Base-by-base conservation (phyloP, 2,329 filamentous ascomycete genomes). In the Xylaria sp. region DNA sequence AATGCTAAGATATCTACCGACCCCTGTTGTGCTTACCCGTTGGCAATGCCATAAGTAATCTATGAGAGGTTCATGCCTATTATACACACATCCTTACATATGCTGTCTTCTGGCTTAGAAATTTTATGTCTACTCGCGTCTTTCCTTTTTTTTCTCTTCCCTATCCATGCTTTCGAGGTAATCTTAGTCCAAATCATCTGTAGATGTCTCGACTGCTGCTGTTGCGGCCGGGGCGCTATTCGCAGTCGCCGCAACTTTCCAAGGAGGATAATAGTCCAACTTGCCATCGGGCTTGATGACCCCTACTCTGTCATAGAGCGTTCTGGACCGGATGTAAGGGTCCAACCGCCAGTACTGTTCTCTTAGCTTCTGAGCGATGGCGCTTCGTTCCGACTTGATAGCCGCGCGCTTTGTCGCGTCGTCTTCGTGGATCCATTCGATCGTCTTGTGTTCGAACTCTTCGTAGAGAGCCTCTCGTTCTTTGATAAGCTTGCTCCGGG, bases 321-420 rank as follows among this genome's bases (percentile, higher is more conserved):
- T 90, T 71, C 89, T 84, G 11, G 93, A 92, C 38, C 95, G 83
- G 29, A 98, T 75, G 74, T 94, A 96, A 0, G 92, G 92, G 77
- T 99, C 95, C 54, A 97, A 76, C 38, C 84, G 83, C 94, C 95
- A 99, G 79, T 98, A 99, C 68, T 91, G 91, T 48, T 84, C 81
- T 63, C 83, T 83, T 68, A 98, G 73, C 64, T 85, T 78, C 52
- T 82, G 82, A 2, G 90, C 88, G 27, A 95, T 71, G 2, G 79
- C 77, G 37, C 86, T 80, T 58, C 92, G 82, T 74, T 86, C 84
- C 48, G 79, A 77, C 73, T 86, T 84, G 53, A 85, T 73, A 7
- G 79, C 74, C 23, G 78, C 78, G 43, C 78, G 77, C 62, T 83
- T 79, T 25, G 78, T 76, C 21, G 79, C 79, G 48, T 79, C 77